These are phyloP conservation scores for Globisporangium middletonii DNA, from an alignment of 352 stramenopile genomes.

Conservation along the genomic window DNA sequence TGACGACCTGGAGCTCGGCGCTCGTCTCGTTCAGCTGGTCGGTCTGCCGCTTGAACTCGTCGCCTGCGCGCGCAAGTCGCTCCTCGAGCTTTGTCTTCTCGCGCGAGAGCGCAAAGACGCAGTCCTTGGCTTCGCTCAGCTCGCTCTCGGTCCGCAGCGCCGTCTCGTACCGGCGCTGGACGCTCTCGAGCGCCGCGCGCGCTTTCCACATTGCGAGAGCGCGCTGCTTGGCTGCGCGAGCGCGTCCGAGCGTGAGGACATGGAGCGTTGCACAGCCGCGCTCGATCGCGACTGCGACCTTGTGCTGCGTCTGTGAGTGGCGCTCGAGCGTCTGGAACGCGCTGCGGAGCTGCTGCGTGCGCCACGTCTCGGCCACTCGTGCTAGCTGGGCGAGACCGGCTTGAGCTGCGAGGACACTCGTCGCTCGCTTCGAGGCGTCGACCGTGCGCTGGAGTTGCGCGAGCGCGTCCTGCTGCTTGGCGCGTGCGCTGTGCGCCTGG, in stretches of 20 bases:
- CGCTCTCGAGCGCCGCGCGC: conserved; percentile 18
- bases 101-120: conserved; percentile 57
- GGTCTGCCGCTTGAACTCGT: conserved; percentile 27
- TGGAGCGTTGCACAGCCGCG: conserved; percentile 21
- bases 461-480: conserved; percentile 1
- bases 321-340: conserved; percentile 1
- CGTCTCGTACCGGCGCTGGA: conserved; percentile 17
- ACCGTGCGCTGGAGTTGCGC: neutral
- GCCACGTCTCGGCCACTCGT: neutral
- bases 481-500: neutral
- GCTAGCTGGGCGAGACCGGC: conserved; percentile 1
- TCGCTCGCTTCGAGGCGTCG: neutral
- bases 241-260: conserved; percentile 16
- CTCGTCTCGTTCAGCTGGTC: conserved; percentile 38
- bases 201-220: conserved; percentile 22
- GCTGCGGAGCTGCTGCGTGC: neutral
- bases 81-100: conserved; percentile 60
- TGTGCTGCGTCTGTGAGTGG: neutral
- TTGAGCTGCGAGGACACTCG: conserved; percentile 1
- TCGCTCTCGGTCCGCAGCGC: conserved; percentile 23
- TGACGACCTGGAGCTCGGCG: conserved; percentile 61
- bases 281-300: neutral
- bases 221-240: conserved; percentile 12
- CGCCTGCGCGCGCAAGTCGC: conserved; percentile 28
- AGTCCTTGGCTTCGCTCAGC: conserved; percentile 62